These are phyloP conservation scores for Hypoxylon sp. DNA, from an alignment of 2,329 filamentous ascomycete genomes.

Conservation along the genomic window DNA sequence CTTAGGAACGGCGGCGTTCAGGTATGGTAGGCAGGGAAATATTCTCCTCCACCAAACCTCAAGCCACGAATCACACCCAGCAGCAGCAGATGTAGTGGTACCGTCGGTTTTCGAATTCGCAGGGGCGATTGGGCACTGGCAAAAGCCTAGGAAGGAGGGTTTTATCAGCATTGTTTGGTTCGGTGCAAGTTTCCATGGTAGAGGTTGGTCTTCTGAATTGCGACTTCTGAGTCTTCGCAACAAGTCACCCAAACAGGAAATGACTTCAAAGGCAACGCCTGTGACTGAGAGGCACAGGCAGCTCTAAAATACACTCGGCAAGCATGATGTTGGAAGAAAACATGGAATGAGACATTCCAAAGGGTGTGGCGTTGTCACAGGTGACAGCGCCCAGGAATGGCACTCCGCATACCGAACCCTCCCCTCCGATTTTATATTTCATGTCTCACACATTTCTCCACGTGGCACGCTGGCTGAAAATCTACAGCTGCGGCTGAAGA, in stretches of 20 bases:
- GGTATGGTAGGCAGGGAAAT: conserved; percentile 51
- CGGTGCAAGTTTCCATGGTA: conserved; percentile 51
- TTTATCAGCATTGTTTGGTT: conserved; percentile 52
- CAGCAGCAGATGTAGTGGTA: conserved; percentile 35
- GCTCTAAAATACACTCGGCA: conserved; percentile 45
- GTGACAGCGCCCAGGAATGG: conserved; percentile 52
- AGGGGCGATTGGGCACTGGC: conserved; percentile 47
- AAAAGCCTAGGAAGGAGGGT: conserved; percentile 51
- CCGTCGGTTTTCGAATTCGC: conserved; percentile 42
- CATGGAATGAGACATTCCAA: conserved; percentile 48
- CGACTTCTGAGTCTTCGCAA: conserved; percentile 19
- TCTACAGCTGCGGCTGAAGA: conserved; percentile 20
- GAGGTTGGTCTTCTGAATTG: conserved; percentile 17
- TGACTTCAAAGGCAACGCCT: conserved; percentile 26
- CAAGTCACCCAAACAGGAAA: conserved; percentile 30
- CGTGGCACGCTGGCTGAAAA: conserved; percentile 37
- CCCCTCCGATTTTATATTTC: conserved; percentile 25
- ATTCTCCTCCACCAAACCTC: conserved; percentile 49
- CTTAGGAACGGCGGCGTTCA: conserved; percentile 47
- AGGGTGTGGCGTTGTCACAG: conserved; percentile 52
- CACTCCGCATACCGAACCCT: conserved; percentile 42
- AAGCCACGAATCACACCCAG: conserved; percentile 48
- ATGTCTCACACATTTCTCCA: conserved; percentile 37
- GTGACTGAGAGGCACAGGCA: conserved; percentile 16
- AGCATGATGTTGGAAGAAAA: conserved; percentile 11